phyloP scores from a whole-genome alignment of 345 rosid genomes.

The Toxicodendron radicans region DNA sequence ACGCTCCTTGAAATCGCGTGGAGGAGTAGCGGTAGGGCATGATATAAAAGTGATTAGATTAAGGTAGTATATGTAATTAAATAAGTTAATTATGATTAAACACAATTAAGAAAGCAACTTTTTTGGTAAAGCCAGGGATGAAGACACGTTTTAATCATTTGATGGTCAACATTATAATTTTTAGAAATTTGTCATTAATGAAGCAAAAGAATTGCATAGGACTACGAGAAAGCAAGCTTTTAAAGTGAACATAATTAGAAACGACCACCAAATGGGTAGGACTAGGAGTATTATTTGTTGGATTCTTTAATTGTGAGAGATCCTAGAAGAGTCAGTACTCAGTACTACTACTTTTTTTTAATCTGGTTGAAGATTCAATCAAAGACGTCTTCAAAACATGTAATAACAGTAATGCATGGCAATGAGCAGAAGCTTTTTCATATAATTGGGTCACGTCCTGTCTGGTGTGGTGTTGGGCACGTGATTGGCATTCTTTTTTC shows the following conservation, averaged over 20 bases:
- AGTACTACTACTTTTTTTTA: background rate
- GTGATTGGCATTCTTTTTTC: background rate
- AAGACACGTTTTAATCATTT: background rate
- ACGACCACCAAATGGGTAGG: too few relatives aligned
- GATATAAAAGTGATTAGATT: too few relatives aligned
- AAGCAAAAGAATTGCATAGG: background rate
- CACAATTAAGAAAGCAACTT: too few relatives aligned
- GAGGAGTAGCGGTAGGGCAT: background rate
- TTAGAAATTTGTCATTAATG: background rate
- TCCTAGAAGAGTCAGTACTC: background rate
- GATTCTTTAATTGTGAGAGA: background rate
- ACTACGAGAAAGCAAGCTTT: too few relatives aligned
- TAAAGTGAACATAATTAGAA: too few relatives aligned
- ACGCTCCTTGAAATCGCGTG: conserved; percentile 1
- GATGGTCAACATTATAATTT: background rate
- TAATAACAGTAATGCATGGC: background rate
- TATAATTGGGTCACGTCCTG: background rate
- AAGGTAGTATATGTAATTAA: too few relatives aligned
- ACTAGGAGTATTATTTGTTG: too few relatives aligned
- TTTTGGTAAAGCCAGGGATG: background rate
- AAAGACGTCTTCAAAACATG: background rate
- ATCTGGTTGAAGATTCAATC: background rate
- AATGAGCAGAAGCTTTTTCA: background rate
- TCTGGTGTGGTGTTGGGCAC: background rate
- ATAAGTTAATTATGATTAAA: too few relatives aligned